A percentile compares a stretch with the other conserved stretches of the same genome.
These are phyloP conservation scores for Artemisia argyi DNA, from an alignment of 129 eudicot genomes.

Conservation along the genomic window DNA sequence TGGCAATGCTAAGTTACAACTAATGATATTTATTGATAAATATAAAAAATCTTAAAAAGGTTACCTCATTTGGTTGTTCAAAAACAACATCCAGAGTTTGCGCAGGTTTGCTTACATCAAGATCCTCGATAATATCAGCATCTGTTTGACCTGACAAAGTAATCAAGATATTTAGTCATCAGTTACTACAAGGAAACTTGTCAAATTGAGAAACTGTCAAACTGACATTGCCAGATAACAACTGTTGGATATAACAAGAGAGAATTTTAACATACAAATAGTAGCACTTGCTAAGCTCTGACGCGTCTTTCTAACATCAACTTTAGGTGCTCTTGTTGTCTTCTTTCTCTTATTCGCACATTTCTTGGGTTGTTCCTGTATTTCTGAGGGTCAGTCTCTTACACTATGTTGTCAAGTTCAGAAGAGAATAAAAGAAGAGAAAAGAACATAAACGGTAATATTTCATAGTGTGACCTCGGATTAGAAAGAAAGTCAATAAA, in stretches of 20 bases:
- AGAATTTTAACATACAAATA: neutral
- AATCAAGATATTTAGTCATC: neutral
- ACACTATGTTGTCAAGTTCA: neutral
- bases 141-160: conserved; percentile 39
- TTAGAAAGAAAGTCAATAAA: too few species aligned
- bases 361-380: conserved; percentile 28
- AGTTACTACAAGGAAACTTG: neutral
- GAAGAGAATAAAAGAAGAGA: neutral
- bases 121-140: conserved; percentile 21
- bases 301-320: conserved; percentile 40
- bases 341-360: conserved; percentile 28
- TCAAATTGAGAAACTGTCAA: neutral
- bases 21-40: neutral
- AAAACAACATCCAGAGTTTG: conserved; percentile 28
- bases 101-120: conserved; percentile 23
- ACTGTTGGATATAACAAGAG: neutral
- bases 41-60: neutral
- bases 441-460: neutral
- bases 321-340: conserved; percentile 29
- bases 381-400: conserved; percentile 1
- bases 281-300: conserved; percentile 59
- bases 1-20: neutral
- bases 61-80: conserved; percentile 48
- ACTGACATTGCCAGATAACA: neutral
- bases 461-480: too few species aligned